Evolutionary conservation across 169 alveolate genomes (phyloP).

Genomic region (Cystoisospora suis): DNA sequence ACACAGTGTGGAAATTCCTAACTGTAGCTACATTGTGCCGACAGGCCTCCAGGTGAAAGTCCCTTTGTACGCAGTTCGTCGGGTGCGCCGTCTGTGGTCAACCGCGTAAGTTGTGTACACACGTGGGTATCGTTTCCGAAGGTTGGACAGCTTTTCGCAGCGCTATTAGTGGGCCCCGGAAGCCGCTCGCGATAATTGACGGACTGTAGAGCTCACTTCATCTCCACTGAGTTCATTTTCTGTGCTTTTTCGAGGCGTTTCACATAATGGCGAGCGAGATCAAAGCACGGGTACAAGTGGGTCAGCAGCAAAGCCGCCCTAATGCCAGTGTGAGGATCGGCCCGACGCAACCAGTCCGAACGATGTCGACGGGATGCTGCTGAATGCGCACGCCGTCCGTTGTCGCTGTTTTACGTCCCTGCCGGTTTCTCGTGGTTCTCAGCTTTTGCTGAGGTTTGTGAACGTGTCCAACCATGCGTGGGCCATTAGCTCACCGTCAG

Average conservation of each 20-base stretch:
- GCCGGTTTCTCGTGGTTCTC: background rate
- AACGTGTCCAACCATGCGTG: too few relatives aligned
- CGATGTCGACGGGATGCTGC: background rate
- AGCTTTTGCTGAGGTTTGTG: background rate
- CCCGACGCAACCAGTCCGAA: conserved; percentile 37
- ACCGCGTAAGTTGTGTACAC: background rate
- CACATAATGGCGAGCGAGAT: conserved; percentile 73
- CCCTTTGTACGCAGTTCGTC: too few relatives aligned
- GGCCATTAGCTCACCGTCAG: too few relatives aligned
- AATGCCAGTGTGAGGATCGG: conserved; percentile 33
- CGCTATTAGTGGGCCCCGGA: too few relatives aligned
- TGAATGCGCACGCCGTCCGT: background rate
- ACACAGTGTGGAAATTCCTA: too few relatives aligned
- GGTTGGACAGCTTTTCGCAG: too few relatives aligned
- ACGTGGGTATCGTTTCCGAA: background rate
- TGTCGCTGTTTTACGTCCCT: too few relatives aligned
- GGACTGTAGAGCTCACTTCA: too few relatives aligned
- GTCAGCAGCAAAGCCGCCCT: conserved; percentile 48
- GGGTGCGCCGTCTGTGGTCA: background rate
- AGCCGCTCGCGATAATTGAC: too few relatives aligned
- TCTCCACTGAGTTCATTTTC: background rate
- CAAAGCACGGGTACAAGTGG: conserved; percentile 68
- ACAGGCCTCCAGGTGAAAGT: too few relatives aligned
- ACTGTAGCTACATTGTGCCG: too few relatives aligned
- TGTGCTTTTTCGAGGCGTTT: conserved; percentile 61